Evolutionary conservation across 441 rosid species (phyloP), one percentile per base, ranked within the genome.

Genomic region (Pelargonium fulgidum): DNA sequence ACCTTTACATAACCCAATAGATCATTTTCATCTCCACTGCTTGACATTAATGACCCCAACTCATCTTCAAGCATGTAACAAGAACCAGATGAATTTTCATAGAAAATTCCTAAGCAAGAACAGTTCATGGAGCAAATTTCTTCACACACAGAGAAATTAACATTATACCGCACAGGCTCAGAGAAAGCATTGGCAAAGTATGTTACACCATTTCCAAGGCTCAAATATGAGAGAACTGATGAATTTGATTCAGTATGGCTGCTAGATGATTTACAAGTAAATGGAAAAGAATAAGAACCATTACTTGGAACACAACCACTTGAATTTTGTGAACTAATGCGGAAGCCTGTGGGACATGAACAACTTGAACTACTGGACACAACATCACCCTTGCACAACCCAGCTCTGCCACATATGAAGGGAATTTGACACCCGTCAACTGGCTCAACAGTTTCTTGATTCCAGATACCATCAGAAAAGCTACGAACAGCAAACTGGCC

Each of bases 101-200:
- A 84, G 70, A 90, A 90, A 69, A 87, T 63, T 36, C 93, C 96
- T 44, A 89, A 68, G 78, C 98, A 92, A 48, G 89, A 85, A 78
- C 96, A 92, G 67, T 83, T 78, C 44, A 65, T 72, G 2, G 72
- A 79, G 82, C 98, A 92, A 1, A 86, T 52, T 68, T 84, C 82
- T 65, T 81, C 87, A 77, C 98, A 92, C 50, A 66, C 71, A 0
- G 87, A 81, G 54, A 85, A 80, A 22, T 77, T 74, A 4, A 85
- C 77, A 12, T 79, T 85, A 39, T 81, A 79, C 16, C 10, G 80
- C 48, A 61, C 64, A 63, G 89, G 92, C 67, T 76, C 76, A 2
- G 82, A 80, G 82, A 90, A 90, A 33, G 54, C 76, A 67, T 71
- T 81, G 36, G 88, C 63, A 76, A 88, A 88, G 72, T 92, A 92